Evolutionary conservation across 495 filamentous ascomycete genomes (phyloP), one percentile per base, ranked within the genome.

Genomic region (Platismatia glauca): DNA sequence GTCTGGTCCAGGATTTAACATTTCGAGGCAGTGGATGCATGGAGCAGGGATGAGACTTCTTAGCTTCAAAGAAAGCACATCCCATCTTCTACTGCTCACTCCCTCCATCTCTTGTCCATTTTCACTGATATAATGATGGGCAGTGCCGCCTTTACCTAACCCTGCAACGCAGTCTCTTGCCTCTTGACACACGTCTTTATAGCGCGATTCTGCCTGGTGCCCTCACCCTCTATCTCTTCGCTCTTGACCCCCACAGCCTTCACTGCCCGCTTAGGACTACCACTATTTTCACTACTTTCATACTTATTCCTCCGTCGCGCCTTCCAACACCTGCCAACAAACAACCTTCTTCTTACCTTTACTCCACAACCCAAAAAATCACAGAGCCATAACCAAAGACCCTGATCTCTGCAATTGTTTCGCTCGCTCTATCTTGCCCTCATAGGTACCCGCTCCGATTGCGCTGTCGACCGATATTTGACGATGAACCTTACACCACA

Each of bases 401-500:
- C n/a, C 7, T 22, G 4, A 43, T 18, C 50, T 27, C 50, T 39
- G 15, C 20, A 11, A 41, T 35, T 55, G 35, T 61, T 43, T 44
- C 59, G 7, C 13, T 44, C 48, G n/a, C 48, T 27, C 60, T 6
- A 53, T 52, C 57, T 20, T 12, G 50, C 35, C 39, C 24, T 46
- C 44, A 52, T 37, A 46, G 39, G 39, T 33, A 27, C 24, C 22
- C 22, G 27, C 31, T 46, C 34, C 22, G 22, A 43, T 29, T 5
- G 52, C 27, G 16, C 31, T 22, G 33, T 48, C 39, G 13, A 58
- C 20, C 39, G 5, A 37, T 37, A 44, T 29, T 35, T 27, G 24
- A 66, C 48, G 46, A 68, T 67, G 64, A 63, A 68, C 33, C 64
- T 65, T 55, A 68, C 68, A 31, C 66, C 68, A 11, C 68, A 68